A percentile compares a stretch with the other conserved stretches of the same genome.
Conservation (phyloP, 352 stramenopile genomes). For the Globisporangium solare region DNA sequence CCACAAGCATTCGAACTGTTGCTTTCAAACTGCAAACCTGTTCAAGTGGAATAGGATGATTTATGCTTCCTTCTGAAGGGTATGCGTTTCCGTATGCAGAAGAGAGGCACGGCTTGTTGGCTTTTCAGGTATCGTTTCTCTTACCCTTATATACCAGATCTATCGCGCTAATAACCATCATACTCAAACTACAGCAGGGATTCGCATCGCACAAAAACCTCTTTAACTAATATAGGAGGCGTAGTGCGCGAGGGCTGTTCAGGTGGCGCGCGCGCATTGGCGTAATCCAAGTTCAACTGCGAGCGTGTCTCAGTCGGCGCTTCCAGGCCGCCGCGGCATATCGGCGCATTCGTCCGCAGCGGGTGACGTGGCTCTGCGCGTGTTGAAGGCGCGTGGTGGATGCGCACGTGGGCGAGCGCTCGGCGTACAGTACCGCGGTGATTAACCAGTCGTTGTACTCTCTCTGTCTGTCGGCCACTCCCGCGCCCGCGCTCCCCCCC, state of each 20-base stretch:
- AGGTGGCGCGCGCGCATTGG: conserved; percentile 9
- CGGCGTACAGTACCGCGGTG: neutral
- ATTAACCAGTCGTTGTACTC: conserved; percentile 5
- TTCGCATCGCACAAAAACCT: neutral
- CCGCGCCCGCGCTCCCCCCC: neutral
- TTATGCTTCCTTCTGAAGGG: too few relatives aligned
- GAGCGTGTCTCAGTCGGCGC: too few relatives aligned
- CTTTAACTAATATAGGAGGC: neutral
- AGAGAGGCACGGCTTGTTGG: too few relatives aligned
- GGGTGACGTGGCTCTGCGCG: neutral
- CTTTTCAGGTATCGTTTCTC: neutral
- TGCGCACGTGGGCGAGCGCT: neutral
- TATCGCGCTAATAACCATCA: neutral
- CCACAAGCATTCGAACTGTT: neutral
- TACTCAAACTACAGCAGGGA: neutral
- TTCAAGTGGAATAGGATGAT: too few relatives aligned
- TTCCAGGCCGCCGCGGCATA: too few relatives aligned
- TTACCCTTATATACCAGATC: neutral
- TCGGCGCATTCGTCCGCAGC: too few relatives aligned
- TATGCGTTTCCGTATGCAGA: too few relatives aligned
- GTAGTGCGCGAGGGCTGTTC: neutral
- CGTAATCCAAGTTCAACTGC: conserved; percentile 11
- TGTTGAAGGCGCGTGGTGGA: neutral
- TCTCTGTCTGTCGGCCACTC: neutral
- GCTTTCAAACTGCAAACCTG: neutral